These are phyloP conservation scores for Trichomonas gallinae DNA, from an alignment of 208 protist genomes.

Conservation along the genomic window DNA sequence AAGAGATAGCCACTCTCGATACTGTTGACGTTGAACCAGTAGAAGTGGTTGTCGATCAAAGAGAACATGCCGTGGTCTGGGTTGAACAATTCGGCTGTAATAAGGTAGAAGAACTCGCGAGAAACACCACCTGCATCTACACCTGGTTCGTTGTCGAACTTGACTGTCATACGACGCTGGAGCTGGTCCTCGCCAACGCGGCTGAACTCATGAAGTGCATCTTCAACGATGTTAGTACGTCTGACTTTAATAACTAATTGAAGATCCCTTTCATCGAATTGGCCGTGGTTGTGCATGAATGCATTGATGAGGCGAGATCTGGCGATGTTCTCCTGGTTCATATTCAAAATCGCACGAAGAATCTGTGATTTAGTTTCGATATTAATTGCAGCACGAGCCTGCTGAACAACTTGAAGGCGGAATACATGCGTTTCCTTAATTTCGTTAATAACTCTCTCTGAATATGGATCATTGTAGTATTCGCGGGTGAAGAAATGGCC, in stretches of 20 bases:
- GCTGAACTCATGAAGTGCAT: neutral
- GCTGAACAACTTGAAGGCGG: neutral
- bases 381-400: neutral
- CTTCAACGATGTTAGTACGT: neutral
- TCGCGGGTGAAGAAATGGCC: no score
- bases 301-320: no score
- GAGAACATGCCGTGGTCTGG: constrained; percentile 68
- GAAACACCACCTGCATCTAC: constrained; percentile 75
- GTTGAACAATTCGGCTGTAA: constrained; percentile 66
- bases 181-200: constrained; percentile 36
- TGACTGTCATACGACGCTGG: constrained; percentile 61
- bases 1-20: neutral
- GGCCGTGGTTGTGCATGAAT: no score
- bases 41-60: constrained; percentile 41
- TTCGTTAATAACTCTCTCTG: no score
- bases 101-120: constrained; percentile 85
- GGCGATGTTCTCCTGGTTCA: neutral
- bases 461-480: no score
- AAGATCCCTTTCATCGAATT: neutral
- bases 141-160: constrained; percentile 69
- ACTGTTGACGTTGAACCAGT: constrained; percentile 60
- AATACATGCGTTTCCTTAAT: neutral
- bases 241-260: neutral
- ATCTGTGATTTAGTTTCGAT: neutral
- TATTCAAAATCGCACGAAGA: neutral